phyloP scores from a whole-genome alignment of 2,329 filamentous ascomycete species.

The Cercospora zeae-maydis region DNA sequence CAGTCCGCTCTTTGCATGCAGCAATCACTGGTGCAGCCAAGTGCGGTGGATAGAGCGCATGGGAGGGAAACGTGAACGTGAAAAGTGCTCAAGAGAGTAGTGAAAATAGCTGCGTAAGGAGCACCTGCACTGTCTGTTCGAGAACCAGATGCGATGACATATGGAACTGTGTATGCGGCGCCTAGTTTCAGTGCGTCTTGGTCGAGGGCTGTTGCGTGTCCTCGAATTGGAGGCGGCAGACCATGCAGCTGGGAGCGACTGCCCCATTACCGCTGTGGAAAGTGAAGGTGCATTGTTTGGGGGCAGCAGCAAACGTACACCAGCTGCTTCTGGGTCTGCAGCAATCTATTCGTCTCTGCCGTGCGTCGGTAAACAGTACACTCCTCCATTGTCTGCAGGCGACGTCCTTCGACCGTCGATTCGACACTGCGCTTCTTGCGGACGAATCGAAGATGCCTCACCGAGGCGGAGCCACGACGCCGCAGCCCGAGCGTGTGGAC shows the following conservation, averaged over 20 bases:
- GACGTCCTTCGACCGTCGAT: not conserved
- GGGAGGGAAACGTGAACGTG: no score
- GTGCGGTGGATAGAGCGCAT: no score
- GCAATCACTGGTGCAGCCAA: no score
- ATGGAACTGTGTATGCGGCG: no score
- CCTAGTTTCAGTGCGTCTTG: no score
- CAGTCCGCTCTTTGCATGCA: no score
- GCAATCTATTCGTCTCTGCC: not conserved
- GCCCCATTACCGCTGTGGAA: not conserved
- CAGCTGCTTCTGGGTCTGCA: not conserved
- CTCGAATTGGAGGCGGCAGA: no score
- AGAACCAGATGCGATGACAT: no score
- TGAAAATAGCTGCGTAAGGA: no score
- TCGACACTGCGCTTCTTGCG: not conserved
- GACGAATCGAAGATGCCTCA: slow-evolving; percentile 11
- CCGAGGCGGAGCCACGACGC: slow-evolving; percentile 9
- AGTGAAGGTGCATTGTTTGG: not conserved
- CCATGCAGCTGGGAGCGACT: not conserved
- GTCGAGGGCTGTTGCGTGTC: no score
- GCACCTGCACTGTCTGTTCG: no score
- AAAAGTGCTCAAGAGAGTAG: no score
- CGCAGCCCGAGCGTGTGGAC: slow-evolving; percentile 7
- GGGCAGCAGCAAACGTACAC: not conserved
- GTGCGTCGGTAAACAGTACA: not conserved
- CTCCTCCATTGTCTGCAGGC: not conserved